Evolutionary conservation across 2,329 filamentous ascomycete species (phyloP), one percentile per base, ranked within the genome.

Genomic region (Aquanectria penicillioides): DNA sequence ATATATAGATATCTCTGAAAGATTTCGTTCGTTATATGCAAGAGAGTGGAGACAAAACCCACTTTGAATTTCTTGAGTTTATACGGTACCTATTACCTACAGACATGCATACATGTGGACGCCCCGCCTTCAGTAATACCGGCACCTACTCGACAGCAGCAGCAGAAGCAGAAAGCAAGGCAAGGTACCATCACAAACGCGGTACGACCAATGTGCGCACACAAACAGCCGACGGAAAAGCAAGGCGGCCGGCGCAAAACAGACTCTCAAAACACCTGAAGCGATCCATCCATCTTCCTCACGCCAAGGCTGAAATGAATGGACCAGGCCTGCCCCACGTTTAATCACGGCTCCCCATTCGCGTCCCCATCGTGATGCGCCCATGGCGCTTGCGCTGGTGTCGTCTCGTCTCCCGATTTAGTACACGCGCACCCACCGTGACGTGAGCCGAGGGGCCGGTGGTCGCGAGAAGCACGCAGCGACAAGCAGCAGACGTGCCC

Each of bases 261-360:
- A 6, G 41, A 46, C 8, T 28, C 29, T 26, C 17, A 33, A n/a
- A n/a, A n/a, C n/a, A n/a, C n/a, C n/a, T n/a, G n/a, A 34, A 15
- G 37, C 37, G 13, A 41, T 23, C 26, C 40, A 34, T 46, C 50
- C 41, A 41, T 36, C 47, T 34, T 34, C 40, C 8, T 41, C 41
- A 46, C 44, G 40, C 40, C 49, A 46, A 25, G 51, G 38, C 48
- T 48, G 43, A 69, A 67, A 69, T 69, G 68, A 69, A 59, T 66
- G 66, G 66, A 69, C 26, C 56, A 56, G 53, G 52, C 50, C 38
- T 33, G 66, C 66, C 64, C 66, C 66, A 69, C 66, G 64, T 36
- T 57, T 60, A 63, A 69, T 67, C 66, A 63, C 55, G 63, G 62
- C 46, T 51, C 51, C 46, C 59, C 61, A 49, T 46, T 44, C 36